Evolutionary conservation across 345 rosid genomes (phyloP), one percentile per base, ranked within the genome.

Genomic region (Hibiscus syriacus): DNA sequence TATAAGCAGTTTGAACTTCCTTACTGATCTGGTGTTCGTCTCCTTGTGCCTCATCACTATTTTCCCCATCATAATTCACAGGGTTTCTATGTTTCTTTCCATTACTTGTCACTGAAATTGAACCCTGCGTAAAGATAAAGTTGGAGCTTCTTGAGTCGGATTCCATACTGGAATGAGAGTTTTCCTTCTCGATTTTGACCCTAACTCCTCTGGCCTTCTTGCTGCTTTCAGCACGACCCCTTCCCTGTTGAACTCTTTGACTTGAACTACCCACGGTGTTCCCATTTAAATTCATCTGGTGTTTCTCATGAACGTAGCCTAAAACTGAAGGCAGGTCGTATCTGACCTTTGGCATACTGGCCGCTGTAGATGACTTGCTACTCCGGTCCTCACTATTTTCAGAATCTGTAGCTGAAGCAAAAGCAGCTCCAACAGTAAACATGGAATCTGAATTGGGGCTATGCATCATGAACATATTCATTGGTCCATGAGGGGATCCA

Each of bases 141-240:
- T 87, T 82, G 76, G 88, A 81, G 91, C 92, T 86, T 86, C 90
- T 84, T 22, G 90, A 89, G 81, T 94, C 92, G 71, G 97, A 53
- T 23, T 53, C 57, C n/a, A 53, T 12, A 10, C 30, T 53, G 29
- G 57, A 90, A 79, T 64, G 90, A 85, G 88, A 88, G 81, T 87
- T 87, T 75, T 83, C 85, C 76, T 87, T 85, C 80, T 89, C 78
- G 50, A 90, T 82, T 84, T 84, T 85, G 90, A 85, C 79, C 89
- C 75, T 83, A 70, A 84, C 97, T 77, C 90, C 96, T 82, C 92
- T 90, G 46, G 64, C 74, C 82, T 89, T 90, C 83, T 86, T 89
- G 79, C 85, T 79, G 63, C 76, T 80, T 65, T 86, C 97, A 38
- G 69, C 57, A 49, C 48, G 68, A 74, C 52, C 81, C 78, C 81